These are phyloP conservation scores for Lasiosphaeris hirsuta DNA, from an alignment of 495 filamentous ascomycete genomes.

Conservation along the genomic window DNA sequence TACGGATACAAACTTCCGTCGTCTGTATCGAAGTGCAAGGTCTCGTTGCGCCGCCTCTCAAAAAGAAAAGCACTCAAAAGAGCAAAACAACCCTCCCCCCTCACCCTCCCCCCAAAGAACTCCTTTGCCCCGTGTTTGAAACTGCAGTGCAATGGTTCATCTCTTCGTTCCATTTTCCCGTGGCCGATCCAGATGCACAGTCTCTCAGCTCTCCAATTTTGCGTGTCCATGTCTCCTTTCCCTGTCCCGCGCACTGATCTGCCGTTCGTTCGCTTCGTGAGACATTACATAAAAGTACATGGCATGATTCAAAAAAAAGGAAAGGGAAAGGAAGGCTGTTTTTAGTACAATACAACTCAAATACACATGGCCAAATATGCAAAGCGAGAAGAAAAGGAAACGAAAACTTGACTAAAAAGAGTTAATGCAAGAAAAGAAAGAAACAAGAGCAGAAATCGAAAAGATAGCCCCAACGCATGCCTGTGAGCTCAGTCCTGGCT, in stretches of 20 bases:
- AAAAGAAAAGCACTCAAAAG: not conserved
- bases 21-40: too few species aligned
- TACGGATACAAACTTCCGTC: too few species aligned
- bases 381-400: conserved; percentile 1
- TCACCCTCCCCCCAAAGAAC: not conserved
- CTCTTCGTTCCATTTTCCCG: not conserved
- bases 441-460: conserved; percentile 1
- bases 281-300: conserved; percentile 18
- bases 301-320: not conserved
- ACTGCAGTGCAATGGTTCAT: not conserved
- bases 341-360: conserved; percentile 11
- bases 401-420: not conserved
- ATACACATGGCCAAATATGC: conserved; percentile 12
- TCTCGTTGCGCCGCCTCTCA: not conserved
- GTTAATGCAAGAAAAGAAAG: conserved; percentile 7
- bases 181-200: not conserved
- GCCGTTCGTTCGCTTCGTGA: conserved; percentile 11
- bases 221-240: not conserved
- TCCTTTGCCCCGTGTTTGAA: not conserved
- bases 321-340: not conserved
- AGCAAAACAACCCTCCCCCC: not conserved
- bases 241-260: not conserved
- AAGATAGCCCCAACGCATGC: too few species aligned
- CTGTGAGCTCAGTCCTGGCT: not conserved
- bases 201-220: not conserved